Evolutionary conservation across 2,329 filamentous ascomycete genomes (phyloP).

Genomic region (Penicillium aurantiogriseum): DNA sequence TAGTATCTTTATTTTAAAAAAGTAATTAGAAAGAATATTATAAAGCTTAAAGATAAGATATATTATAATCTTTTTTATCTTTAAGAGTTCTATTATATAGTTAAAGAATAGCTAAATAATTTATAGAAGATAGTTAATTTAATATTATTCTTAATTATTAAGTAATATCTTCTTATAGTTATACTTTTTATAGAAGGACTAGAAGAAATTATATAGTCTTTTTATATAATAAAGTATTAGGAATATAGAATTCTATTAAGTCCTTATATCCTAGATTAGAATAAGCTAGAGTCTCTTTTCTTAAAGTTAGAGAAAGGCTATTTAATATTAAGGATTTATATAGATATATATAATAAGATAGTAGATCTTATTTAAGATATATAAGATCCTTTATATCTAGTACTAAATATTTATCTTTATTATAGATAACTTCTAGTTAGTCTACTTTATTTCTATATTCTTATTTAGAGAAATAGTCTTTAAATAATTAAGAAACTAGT

Average conservation of each 20-base stretch:
- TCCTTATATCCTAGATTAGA: background rate
- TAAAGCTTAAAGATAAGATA: no score
- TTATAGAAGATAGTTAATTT: background rate
- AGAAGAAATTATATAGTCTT: background rate
- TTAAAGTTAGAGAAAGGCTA: background rate
- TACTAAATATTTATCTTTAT: no score
- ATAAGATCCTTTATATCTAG: no score
- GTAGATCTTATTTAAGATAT: no score
- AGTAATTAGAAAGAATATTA: no score
- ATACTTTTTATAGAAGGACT: background rate
- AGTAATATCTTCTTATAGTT: background rate
- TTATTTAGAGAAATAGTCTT: no score
- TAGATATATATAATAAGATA: no score
- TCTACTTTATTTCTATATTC: no score
- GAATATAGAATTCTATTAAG: background rate
- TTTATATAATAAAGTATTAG: background rate
- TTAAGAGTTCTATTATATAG: background rate
- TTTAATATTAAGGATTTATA: background rate
- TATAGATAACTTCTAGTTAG: no score
- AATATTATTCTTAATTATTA: background rate
- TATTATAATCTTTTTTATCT: no score
- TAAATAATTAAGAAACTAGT: no score
- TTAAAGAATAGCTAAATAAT: background rate
- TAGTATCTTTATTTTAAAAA: no score
- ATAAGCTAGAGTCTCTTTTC: background rate